Base-by-base conservation (phyloP, 495 filamentous ascomycete genomes). In the Neurospora tetraspora region DNA sequence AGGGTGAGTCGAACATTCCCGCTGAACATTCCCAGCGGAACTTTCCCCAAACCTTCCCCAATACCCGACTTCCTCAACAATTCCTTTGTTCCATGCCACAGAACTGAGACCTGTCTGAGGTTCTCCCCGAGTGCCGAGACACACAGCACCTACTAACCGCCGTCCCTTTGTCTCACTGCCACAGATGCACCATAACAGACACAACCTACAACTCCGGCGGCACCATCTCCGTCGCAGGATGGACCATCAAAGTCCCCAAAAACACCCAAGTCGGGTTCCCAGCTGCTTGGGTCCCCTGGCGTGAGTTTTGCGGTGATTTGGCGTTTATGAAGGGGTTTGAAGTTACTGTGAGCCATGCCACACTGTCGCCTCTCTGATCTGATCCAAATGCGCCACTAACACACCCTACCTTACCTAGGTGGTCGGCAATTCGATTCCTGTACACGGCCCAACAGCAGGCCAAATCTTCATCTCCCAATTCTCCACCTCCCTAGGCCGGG, bases 261-360 rank as follows among this genome's bases (percentile, higher is more conserved):
- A 85, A 85, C 73, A 69, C 83, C 40, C 75, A 81, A 10, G 80
- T 81, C 20, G 78, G 81, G n/a, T 82, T 85, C 43, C 82, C 83
- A 0, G 81, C 78, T 0, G 76, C 80, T 0, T 84, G 77, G 69
- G 78, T 83, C 5, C 78, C 81, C 0, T 84, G 82, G 77, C 77
- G 74, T 20, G 74, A 83, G 3, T 79, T 84, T 68, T 78, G 76
- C 27, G 74, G 42, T 1, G 74, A 75, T 39, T 70, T 76, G 36
- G 39, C 72, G 0, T 68, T 75, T 11, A 73, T 79, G 18, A 65
- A 73, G 4, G 81, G 80, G 2, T 78, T 77, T 18, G 82, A 83
- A 73, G 77, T 80, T 9, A 79, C 74, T 34, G 80, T 78, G 69
- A 75, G 77, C 71, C 5, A 5, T 2, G 5, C n/a, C 59, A 14